These are phyloP conservation scores for Cercospora sp. DNA, from an alignment of 2,329 filamentous ascomycete species.

Conservation along the genomic window DNA sequence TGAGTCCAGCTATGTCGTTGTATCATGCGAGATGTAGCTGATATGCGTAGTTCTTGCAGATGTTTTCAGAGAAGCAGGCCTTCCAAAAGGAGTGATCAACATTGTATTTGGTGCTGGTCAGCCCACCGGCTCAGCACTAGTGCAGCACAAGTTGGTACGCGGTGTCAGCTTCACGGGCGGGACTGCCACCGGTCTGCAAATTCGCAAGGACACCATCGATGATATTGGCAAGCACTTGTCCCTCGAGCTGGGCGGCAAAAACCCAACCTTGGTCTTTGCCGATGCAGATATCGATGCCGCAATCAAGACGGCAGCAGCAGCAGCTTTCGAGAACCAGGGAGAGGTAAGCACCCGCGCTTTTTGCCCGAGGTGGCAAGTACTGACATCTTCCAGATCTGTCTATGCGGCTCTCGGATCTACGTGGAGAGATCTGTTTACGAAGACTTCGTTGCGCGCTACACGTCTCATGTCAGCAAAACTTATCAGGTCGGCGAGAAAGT, in stretches of 20 bases:
- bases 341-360: neutral
- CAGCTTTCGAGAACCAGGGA: constrained; percentile 22
- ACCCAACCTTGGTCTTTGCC: constrained; percentile 45
- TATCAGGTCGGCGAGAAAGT: constrained; percentile 2
- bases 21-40: neutral
- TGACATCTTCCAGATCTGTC: constrained; percentile 11
- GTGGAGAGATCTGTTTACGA: constrained; percentile 15
- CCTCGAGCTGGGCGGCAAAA: constrained; percentile 54
- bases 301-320: constrained; percentile 14
- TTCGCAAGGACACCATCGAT: constrained; percentile 41
- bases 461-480: constrained; percentile 5
- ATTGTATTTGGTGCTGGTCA: constrained; percentile 46
- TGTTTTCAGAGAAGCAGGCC: constrained; percentile 39
- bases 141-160: constrained; percentile 53
- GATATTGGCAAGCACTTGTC: constrained; percentile 48
- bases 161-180: constrained; percentile 51
- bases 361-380: neutral
- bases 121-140: constrained; percentile 23
- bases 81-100: constrained; percentile 48
- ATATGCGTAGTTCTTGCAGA: constrained; percentile 14
- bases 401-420: constrained; percentile 18
- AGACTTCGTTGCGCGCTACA: constrained; percentile 11
- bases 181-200: constrained; percentile 45
- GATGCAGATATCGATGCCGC: constrained; percentile 48
- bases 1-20: neutral